phyloP scores from a whole-genome alignment of 257 asterid genomes.

The Primulina huaijiensis region DNA sequence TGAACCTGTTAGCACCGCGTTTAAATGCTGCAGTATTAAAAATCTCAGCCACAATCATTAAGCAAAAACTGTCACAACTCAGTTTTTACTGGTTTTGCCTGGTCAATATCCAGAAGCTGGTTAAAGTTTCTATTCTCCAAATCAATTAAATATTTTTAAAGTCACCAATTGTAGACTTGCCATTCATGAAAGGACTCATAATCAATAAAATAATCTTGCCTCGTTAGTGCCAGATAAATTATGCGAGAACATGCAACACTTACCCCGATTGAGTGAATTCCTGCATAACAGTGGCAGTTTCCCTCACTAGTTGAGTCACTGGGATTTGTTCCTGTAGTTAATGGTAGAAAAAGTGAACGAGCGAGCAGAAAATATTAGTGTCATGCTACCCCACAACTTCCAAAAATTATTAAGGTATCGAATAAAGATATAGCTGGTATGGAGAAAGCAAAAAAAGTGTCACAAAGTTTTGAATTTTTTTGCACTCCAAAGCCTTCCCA shows the following conservation, averaged over 20 bases:
- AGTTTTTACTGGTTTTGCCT: neutral
- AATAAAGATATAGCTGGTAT: neutral
- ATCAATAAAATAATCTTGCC: conserved; percentile 5
- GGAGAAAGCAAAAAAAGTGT: neutral
- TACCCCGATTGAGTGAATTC: conserved; percentile 99
- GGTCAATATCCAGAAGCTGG: neutral
- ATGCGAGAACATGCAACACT: conserved; percentile 11
- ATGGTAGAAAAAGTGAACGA: conserved; percentile 7
- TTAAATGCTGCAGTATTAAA: neutral
- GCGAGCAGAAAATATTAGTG: conserved; percentile 19
- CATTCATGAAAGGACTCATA: neutral
- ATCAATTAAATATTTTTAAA: neutral
- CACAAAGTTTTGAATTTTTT: neutral
- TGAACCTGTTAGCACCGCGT: neutral
- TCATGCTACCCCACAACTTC: conserved; percentile 17
- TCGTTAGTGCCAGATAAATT: neutral
- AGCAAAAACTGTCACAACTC: neutral
- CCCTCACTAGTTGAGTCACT: conserved; percentile 96
- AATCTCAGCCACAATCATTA: neutral
- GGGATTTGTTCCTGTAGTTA: conserved; percentile 80
- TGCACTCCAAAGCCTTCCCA: neutral
- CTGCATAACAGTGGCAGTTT: conserved; percentile 99
- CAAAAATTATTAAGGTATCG: neutral
- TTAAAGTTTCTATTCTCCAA: neutral
- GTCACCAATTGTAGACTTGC: neutral